phyloP scores from a whole-genome alignment of 768 basidiomycete species.

The Inosperma sp. region DNA sequence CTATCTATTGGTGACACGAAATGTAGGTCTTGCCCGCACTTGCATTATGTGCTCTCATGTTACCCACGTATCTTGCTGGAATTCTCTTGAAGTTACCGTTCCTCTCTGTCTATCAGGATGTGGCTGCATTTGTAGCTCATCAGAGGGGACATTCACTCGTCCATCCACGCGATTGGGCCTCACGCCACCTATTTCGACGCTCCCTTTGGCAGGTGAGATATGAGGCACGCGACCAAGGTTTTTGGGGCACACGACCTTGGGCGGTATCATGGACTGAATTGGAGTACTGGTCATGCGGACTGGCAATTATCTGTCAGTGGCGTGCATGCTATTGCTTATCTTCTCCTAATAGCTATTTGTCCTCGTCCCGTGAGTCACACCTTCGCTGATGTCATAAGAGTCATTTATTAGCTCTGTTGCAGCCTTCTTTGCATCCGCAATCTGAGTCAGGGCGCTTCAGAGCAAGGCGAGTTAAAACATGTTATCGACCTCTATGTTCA shows the following conservation, averaged over 20 bases:
- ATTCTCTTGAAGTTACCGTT: constrained; percentile 36
- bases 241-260: constrained; percentile 1
- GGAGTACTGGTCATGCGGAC: not conserved
- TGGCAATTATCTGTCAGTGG: not conserved
- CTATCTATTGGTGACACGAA: constrained; percentile 6
- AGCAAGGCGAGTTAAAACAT: too few species aligned
- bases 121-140: constrained; percentile 53
- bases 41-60: constrained; percentile 62
- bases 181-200: constrained; percentile 21
- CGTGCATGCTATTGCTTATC: too few species aligned
- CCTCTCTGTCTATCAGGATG: constrained; percentile 63
- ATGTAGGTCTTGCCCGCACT: constrained; percentile 54
- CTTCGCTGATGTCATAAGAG: too few species aligned
- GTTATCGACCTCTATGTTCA: too few species aligned
- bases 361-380: too few species aligned
- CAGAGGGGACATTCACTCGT: constrained; percentile 27
- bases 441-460: too few species aligned
- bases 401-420: too few species aligned
- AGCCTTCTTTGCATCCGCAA: too few species aligned
- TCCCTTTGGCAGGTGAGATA: constrained; percentile 11
- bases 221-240: too few species aligned
- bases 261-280: too few species aligned
- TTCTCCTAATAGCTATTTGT: too few species aligned
- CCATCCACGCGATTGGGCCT: constrained; percentile 30
- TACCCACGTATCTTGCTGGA: constrained; percentile 64